Conservation (phyloP, 768 basidiomycete genomes). For the Russula sp. region DNA sequence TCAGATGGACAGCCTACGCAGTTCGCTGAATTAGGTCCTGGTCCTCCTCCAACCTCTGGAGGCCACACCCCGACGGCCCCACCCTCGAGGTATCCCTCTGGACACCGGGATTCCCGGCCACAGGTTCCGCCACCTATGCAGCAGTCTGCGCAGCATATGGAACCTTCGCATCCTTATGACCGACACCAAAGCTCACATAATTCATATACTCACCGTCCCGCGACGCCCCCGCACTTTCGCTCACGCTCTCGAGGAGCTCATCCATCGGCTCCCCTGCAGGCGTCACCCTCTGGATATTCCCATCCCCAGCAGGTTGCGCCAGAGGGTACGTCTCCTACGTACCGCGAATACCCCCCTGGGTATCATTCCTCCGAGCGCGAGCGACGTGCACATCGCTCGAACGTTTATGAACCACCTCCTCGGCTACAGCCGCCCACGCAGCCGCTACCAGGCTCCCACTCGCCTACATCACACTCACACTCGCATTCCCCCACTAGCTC, state of each 20-base stretch:
- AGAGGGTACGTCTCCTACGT: slow-evolving; percentile 23
- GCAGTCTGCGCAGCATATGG: slow-evolving; percentile 24
- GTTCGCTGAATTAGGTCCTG: slow-evolving; percentile 42
- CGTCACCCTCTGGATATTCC: slow-evolving; percentile 19
- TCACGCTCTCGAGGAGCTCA: slow-evolving; percentile 18
- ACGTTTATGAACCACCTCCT: not conserved
- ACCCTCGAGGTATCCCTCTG: slow-evolving; percentile 26
- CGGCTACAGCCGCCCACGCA: slow-evolving; percentile 12
- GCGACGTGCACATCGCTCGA: slow-evolving; percentile 15
- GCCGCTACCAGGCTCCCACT: slow-evolving; percentile 16
- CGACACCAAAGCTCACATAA: slow-evolving; percentile 15
- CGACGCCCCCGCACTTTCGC: slow-evolving; percentile 11
- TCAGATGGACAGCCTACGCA: slow-evolving; percentile 47
- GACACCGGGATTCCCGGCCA: slow-evolving; percentile 27
- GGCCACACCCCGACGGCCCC: slow-evolving; percentile 15
- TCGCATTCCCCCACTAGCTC: slow-evolving; percentile 37
- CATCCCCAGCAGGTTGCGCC: slow-evolving; percentile 19
- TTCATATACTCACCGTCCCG: slow-evolving; percentile 6
- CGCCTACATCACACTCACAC: slow-evolving; percentile 40
- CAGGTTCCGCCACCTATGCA: slow-evolving; percentile 28
- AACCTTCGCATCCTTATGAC: slow-evolving; percentile 15
- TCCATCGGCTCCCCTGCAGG: slow-evolving; percentile 18
- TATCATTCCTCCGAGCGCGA: slow-evolving; percentile 17
- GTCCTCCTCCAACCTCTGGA: slow-evolving; percentile 14
- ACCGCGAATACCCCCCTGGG: slow-evolving; percentile 14